Base-by-base conservation (phyloP, 306 rosid genomes). In the Inga oerstediana region DNA sequence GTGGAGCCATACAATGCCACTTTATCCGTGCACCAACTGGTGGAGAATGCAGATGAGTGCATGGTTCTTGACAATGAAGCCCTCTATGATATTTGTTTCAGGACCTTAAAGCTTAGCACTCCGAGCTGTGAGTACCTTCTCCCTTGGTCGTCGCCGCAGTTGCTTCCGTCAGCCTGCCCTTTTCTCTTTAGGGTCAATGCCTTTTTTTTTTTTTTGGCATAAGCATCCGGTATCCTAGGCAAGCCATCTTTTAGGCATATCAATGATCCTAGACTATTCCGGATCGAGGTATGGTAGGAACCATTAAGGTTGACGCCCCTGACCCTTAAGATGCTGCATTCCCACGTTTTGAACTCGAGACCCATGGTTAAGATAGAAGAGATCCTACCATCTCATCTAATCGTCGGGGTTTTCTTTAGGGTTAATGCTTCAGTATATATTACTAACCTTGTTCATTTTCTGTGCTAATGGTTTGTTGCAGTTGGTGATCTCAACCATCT, bases 401-500 rank as follows among this genome's bases (percentile, higher is more conserved):
- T 27, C 30, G 0, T 27, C 30, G 30, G 30, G 30, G 30, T 56
- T 56, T 4, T 56, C 2, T 58, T 56, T n/a, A 20, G 64, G 27
- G 30, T 34, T 51, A 30, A 27, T 44, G 64, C 30, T 58, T 58
- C 30, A 35, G 49, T 68, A 65, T 39, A 66, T 19, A 45, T 59
- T 27, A 41, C 16, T 14, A 22, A 12, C 13, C 52, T 35, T 58
- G 32, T 74, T 70, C 43, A 24, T 51, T 62, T 39, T 66, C 69
- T 79, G 19, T 49, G 12, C 49, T 51, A 34, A 19, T 82, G 56
- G 52, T 77, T 59, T 74, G 1, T 49, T 85, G 51, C 90, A 94
- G 98, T 94, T 82, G 98, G 98, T 85, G 98, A 94, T 83, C 92
- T 94, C 83, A 94, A 94, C 89, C 98, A 94, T 82, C 77, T 94